A percentile compares a stretch with the other conserved stretches of the same genome.
Conservation (phyloP, 1,284 basidiomycete genomes). For the Sporisorium exsertum region DNA sequence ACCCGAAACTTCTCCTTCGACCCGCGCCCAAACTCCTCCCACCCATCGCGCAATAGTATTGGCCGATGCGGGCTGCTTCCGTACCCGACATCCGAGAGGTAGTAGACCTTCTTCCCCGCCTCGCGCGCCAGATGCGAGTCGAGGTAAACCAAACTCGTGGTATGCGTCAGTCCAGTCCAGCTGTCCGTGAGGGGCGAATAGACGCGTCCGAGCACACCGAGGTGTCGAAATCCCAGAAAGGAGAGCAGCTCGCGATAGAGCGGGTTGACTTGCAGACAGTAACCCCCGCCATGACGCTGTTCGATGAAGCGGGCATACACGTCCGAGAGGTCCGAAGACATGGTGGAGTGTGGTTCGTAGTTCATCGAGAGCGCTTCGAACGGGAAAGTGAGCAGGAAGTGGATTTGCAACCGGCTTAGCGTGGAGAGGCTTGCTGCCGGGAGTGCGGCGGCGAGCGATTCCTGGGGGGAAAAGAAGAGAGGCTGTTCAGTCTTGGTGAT, state of each 20-base stretch:
- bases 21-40: slow-evolving; percentile 28
- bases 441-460: background rate
- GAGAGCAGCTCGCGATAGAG: slow-evolving; percentile 37
- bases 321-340: slow-evolving; percentile 12
- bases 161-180: slow-evolving; percentile 35
- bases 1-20: slow-evolving; percentile 15
- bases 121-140: slow-evolving; percentile 18
- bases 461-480: background rate
- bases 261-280: slow-evolving; percentile 47
- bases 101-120: slow-evolving; percentile 16
- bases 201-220: slow-evolving; percentile 36
- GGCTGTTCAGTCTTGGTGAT: background rate
- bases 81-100: slow-evolving; percentile 41
- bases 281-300: slow-evolving; percentile 25
- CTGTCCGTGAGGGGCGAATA: background rate
- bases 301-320: slow-evolving; percentile 26
- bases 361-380: slow-evolving; percentile 48
- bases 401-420: slow-evolving; percentile 29
- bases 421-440: slow-evolving; percentile 29
- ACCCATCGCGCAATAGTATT: slow-evolving; percentile 29
- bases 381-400: slow-evolving; percentile 39
- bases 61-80: slow-evolving; percentile 34
- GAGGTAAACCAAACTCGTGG: slow-evolving; percentile 32
- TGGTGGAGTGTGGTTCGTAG: slow-evolving; percentile 30
- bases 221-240: slow-evolving; percentile 18